phyloP scores from a whole-genome alignment of 2,329 filamentous ascomycete genomes.

The Curvularia sp. region DNA sequence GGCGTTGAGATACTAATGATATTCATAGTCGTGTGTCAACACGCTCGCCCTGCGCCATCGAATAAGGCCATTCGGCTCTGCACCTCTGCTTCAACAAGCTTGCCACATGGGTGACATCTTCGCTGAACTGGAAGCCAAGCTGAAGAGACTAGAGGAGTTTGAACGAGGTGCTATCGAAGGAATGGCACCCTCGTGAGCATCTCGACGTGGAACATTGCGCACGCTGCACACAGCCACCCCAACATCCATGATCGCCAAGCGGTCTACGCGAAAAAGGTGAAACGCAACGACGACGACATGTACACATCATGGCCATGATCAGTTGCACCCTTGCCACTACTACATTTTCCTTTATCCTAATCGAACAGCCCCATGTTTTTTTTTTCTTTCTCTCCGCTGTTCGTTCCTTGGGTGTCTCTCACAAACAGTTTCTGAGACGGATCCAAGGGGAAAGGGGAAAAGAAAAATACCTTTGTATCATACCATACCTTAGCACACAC shows the following conservation, averaged over 20 bases:
- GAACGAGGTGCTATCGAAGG: constrained; percentile 38
- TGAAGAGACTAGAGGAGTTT: constrained; percentile 65
- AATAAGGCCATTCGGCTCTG: constrained; percentile 71
- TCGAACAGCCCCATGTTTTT: constrained; percentile 1
- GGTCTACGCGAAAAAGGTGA: background rate
- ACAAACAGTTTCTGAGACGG: background rate
- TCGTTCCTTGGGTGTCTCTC: background rate
- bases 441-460: background rate
- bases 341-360: background rate
- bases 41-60: constrained; percentile 82
- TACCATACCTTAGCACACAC: background rate
- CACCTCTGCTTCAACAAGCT: constrained; percentile 72
- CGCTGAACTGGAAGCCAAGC: constrained; percentile 64
- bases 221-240: background rate
- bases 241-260: background rate
- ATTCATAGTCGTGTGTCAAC: constrained; percentile 76
- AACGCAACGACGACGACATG: background rate
- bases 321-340: background rate
- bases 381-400: background rate
- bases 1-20: constrained; percentile 26
- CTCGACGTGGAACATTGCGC: background rate
- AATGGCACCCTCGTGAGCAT: constrained; percentile 35
- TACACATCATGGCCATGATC: background rate
- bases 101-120: constrained; percentile 79
- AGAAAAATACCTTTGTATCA: background rate